Evolutionary conservation across 179 eudicot species (phyloP), one percentile per base, ranked within the genome.

Genomic region (Beta corolliflora): DNA sequence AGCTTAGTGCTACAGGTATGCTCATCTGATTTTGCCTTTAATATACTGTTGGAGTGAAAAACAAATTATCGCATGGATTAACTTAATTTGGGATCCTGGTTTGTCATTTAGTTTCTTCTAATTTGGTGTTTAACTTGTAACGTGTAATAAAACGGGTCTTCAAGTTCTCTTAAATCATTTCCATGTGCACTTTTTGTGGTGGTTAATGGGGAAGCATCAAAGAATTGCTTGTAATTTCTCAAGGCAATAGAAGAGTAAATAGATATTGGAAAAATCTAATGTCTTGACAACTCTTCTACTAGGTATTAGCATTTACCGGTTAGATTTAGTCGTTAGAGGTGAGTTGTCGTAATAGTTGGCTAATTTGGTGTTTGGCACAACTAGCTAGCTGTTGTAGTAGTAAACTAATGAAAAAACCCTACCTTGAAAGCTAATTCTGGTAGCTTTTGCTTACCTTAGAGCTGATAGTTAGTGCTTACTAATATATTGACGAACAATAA

Each of bases 1-100:
- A 74, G 18, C 83, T 88, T 12, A 59, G 88, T 86, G 81, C 81
- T 77, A 85, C 83, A 80, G 88, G 97, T 93, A 87, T 78, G 85
- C 76, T 75, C 45, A 44, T 77, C 29, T 76, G 70, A 36, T 68
- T 77, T 18, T 73, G 80, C 77, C 74, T 23, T 64, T 61, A 50
- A 44, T 74, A 36, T 1, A 36, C 45, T 73, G 73, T 45, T 59
- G 7, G 9, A 58, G 75, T 18, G 21, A 21, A 21, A 60, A 75
- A 63, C 71, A 56, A 64, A 76, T 15, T 64, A 3, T 21, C 14
- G 4, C 19, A 21, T 18, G 53, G 60, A 67, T 68, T 9, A 54
- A 31, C 46, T 64, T 9, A n/a, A 41, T 1, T 25, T 54, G 15
- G 23, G 31, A 41, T 36, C 63, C 48, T 50, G 23, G 12, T 54